Evolutionary conservation across 352 stramenopile species (phyloP), one percentile per base, ranked within the genome.

Genomic region (Phytophthora vignae): DNA sequence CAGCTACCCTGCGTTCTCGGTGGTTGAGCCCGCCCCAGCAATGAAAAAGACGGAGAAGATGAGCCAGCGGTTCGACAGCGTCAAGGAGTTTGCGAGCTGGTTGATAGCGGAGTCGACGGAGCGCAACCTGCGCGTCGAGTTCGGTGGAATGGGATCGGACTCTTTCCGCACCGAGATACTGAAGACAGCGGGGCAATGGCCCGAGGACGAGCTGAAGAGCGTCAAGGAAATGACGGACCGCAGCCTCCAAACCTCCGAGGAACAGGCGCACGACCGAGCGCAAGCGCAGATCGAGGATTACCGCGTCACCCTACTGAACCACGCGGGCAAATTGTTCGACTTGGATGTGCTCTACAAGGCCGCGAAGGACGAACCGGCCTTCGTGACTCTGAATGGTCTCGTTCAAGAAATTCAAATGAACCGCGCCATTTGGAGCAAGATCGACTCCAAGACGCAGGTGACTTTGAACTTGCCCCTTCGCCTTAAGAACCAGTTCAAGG

Each of bases 401-500:
- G n/a, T 85, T 29, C 12, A 71, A 21, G 29, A 62, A 0, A 38
- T 86, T 48, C 55, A 76, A 50, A 19, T 36, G 0, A 56, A 75
- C 2, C 48, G 4, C 12, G 8, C 14, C n/a, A 70, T 74, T 22
- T 82, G 74, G 74, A 56, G 44, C 6, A 53, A 62, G 11, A 14
- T 83, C 31, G 70, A 73, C 27, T 15, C 22, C 0, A 22, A 6
- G 1, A 71, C 62, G 17, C 55, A 74, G 64, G 59, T 63, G 9
- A 58, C 65, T 1, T 42, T 82, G 27, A 58, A 7, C 11, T 10
- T 75, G 7, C 71, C 74, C 5, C 55, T 81, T 21, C 71, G 77
- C 10, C 40, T 82, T 15, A 81, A 76, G n/a, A 77, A 77, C 2
- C 66, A 77, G 3, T 64, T 81, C 3, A 76, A 79, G 53, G 4